Percentiles rank a stretch among this genome's conserved stretches.
Evolutionary conservation across 345 rosid genomes (phyloP).

Genomic region (Pistacia integerrima): DNA sequence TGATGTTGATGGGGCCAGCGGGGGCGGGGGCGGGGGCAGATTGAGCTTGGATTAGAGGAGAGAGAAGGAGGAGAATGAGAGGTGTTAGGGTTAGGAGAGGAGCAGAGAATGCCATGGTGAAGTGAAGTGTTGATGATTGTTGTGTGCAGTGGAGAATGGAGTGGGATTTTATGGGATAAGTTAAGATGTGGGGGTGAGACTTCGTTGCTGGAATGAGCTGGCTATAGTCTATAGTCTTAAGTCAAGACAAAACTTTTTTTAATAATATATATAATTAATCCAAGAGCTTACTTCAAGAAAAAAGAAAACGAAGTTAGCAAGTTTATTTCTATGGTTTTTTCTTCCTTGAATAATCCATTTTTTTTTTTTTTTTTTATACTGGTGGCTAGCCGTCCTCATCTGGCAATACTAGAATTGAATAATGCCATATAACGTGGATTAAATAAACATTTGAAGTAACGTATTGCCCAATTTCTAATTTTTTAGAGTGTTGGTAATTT

Average conservation of each 20-base stretch:
- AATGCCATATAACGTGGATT: background rate
- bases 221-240: slow-evolving; percentile 22
- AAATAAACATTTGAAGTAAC: background rate
- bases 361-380: too few relatives aligned
- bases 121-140: slow-evolving; percentile 44
- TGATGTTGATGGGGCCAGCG: slow-evolving; percentile 66
- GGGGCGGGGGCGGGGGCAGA: slow-evolving; percentile 55
- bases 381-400: background rate
- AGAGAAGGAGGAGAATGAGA: slow-evolving; percentile 39
- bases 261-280: background rate
- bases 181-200: slow-evolving; percentile 19
- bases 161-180: slow-evolving; percentile 29
- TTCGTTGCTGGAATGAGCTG: slow-evolving; percentile 59
- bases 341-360: too few relatives aligned
- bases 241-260: slow-evolving; percentile 2
- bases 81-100: slow-evolving; percentile 17
- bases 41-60: slow-evolving; percentile 29
- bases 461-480: background rate
- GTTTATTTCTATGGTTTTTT: background rate
- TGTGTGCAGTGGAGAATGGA: slow-evolving; percentile 18
- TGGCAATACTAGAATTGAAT: background rate
- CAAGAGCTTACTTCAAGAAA: background rate
- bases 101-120: slow-evolving; percentile 21
- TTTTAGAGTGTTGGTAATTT: background rate
- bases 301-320: background rate